These are phyloP conservation scores for Podospora fimiseda DNA, from an alignment of 495 filamentous ascomycete species.

Conservation along the genomic window DNA sequence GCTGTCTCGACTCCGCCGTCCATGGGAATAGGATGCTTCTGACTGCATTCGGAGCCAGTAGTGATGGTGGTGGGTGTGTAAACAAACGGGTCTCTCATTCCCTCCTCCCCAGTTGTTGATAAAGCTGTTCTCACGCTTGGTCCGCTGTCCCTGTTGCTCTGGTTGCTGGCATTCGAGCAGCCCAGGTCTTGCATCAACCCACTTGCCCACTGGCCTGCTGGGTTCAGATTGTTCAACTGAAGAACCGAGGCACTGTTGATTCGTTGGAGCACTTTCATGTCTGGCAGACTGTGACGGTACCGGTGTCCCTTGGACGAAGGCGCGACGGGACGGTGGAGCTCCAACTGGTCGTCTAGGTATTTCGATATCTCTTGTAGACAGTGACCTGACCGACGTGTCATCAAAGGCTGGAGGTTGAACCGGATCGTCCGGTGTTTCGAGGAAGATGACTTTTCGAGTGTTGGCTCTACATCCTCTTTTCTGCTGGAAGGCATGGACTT, in stretches of 20 bases:
- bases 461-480: neutral
- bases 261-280: neutral
- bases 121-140: slow-evolving; percentile 4
- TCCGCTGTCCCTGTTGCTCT: slow-evolving; percentile 3
- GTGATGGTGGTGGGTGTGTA: slow-evolving; percentile 52
- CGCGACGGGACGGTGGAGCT: slow-evolving; percentile 2
- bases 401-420: slow-evolving; percentile 11
- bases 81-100: slow-evolving; percentile 27
- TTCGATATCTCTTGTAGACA: neutral
- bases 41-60: slow-evolving; percentile 42
- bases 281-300: slow-evolving; percentile 1
- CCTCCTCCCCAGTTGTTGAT: neutral
- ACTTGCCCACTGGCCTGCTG: slow-evolving; percentile 15
- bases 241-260: slow-evolving; percentile 9
- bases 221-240: slow-evolving; percentile 14
- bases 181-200: slow-evolving; percentile 16
- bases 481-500: neutral
- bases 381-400: slow-evolving; percentile 7
- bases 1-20: slow-evolving; percentile 15
- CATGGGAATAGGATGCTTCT: neutral
- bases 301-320: slow-evolving; percentile 1
- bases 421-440: slow-evolving; percentile 16
- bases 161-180: slow-evolving; percentile 10
- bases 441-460: slow-evolving; percentile 30
- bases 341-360: neutral